These are phyloP conservation scores for Elsinoe batatas DNA, from an alignment of 2,329 filamentous ascomycete genomes.

Conservation along the genomic window DNA sequence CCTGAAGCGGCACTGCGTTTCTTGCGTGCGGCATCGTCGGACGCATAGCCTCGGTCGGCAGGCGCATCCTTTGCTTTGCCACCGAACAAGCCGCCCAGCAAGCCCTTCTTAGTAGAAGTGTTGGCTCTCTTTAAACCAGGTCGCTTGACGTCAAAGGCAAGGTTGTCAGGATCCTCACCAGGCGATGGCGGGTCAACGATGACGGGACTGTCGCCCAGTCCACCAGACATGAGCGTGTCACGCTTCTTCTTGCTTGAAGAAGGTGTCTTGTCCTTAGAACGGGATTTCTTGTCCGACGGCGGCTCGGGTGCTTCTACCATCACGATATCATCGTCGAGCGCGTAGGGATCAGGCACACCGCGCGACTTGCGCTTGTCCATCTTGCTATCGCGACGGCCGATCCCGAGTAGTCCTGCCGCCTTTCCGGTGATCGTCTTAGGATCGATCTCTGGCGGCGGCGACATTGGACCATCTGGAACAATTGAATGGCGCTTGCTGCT, in stretches of 20 bases:
- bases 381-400: conserved; percentile 37
- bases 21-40: conserved; percentile 25
- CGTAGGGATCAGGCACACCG: conserved; percentile 47
- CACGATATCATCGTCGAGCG: conserved; percentile 51
- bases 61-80: conserved; percentile 23
- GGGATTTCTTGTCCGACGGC: conserved; percentile 27
- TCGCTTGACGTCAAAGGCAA: conserved; percentile 32
- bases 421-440: conserved; percentile 50
- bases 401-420: conserved; percentile 66
- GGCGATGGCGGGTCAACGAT: conserved; percentile 32
- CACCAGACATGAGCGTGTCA: conserved; percentile 31
- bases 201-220: conserved; percentile 34
- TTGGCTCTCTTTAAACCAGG: conserved; percentile 50
- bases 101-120: conserved; percentile 49
- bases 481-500: conserved; percentile 53
- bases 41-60: conserved; percentile 26
- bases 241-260: conserved; percentile 31
- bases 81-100: conserved; percentile 48
- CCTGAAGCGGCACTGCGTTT: conserved; percentile 26
- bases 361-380: conserved; percentile 45
- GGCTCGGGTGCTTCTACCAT: conserved; percentile 42
- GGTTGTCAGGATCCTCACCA: conserved; percentile 37
- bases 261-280: conserved; percentile 26
- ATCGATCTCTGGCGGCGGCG: conserved; percentile 56
- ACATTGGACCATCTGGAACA: conserved; percentile 55